phyloP scores from a whole-genome alignment of 192 early-diverging fungal genomes.

The Umbelopsis ramanniana region DNA sequence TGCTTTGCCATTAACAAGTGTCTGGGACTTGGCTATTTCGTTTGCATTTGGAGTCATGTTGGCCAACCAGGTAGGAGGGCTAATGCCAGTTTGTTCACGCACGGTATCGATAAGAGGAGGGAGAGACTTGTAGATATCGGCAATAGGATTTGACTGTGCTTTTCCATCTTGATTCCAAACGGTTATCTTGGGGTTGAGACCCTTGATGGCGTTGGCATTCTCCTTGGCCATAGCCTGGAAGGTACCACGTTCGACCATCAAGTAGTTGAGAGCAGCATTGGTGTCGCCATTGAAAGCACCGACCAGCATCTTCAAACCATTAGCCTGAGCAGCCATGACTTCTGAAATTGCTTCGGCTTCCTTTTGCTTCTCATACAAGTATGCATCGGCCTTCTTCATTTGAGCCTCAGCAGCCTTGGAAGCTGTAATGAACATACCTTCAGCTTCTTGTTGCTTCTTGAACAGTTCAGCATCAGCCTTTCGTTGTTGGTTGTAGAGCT shows the following conservation, averaged over 20 bases:
- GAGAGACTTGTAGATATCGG: slow-evolving; percentile 48
- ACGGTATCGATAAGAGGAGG: slow-evolving; percentile 47
- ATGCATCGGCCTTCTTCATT: slow-evolving; percentile 29
- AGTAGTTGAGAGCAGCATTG: slow-evolving; percentile 46
- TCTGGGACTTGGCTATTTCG: neutral
- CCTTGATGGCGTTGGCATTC: slow-evolving; percentile 56
- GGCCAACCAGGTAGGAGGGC: slow-evolving; percentile 37
- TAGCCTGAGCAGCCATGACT: slow-evolving; percentile 49
- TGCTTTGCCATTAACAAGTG: neutral
- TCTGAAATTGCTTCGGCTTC: slow-evolving; percentile 51
- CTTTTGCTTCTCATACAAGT: slow-evolving; percentile 43
- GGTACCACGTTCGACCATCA: slow-evolving; percentile 56
- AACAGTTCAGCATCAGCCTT: slow-evolving; percentile 48
- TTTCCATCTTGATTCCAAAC: slow-evolving; percentile 46
- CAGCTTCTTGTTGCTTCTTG: slow-evolving; percentile 42
- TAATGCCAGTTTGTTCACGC: slow-evolving; percentile 54
- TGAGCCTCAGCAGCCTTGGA: neutral
- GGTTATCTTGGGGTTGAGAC: slow-evolving; percentile 57
- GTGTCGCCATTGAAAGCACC: slow-evolving; percentile 41
- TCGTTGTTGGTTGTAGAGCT: slow-evolving; percentile 42
- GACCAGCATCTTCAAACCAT: slow-evolving; percentile 38
- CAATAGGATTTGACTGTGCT: slow-evolving; percentile 39
- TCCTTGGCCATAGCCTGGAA: slow-evolving; percentile 51
- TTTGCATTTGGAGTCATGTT: neutral
- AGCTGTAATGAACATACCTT: slow-evolving; percentile 33